Evolutionary conservation across 371 early-diverging fungal genomes (phyloP).

Genomic region (Haplosporangium sp.): DNA sequence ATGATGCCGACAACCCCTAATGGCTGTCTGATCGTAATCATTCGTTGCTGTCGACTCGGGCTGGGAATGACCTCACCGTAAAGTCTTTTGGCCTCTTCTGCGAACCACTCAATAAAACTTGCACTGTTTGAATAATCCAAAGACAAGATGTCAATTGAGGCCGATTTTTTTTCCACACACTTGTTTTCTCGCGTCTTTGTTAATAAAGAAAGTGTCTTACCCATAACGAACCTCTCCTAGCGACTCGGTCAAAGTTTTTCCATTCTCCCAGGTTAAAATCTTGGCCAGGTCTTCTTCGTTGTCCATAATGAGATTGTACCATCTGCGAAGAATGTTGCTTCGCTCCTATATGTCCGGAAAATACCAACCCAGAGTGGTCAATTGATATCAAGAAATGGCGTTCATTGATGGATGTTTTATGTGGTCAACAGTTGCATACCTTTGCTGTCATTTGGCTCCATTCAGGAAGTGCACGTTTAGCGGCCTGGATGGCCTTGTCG

Average conservation of each 20-base stretch:
- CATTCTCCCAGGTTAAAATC: conserved; percentile 83
- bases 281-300: conserved; percentile 81
- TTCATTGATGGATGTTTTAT: not conserved
- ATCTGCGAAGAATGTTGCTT: conserved; percentile 71
- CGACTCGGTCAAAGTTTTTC: conserved; percentile 63
- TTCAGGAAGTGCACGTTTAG: conserved; percentile 65
- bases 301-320: conserved; percentile 76
- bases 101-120: conserved; percentile 88
- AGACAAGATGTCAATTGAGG: not conserved
- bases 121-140: conserved; percentile 15
- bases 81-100: conserved; percentile 84
- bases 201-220: conserved; percentile 11
- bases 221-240: conserved; percentile 85
- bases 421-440: conserved; percentile 17
- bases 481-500: conserved; percentile 68
- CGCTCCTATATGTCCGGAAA: conserved; percentile 55
- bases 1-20: conserved; percentile 88
- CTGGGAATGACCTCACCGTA: conserved; percentile 88
- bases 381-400: not conserved
- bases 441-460: conserved; percentile 77
- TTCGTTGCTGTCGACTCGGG: conserved; percentile 63
- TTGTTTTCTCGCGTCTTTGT: not conserved
- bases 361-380: not conserved
- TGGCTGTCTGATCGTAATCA: conserved; percentile 82
- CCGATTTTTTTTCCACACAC: not conserved